A percentile compares a stretch with the other conserved stretches of the same genome.
These are phyloP conservation scores for Chimonanthus praecox DNA, from an alignment of 164 flowering plant species.

Conservation along the genomic window DNA sequence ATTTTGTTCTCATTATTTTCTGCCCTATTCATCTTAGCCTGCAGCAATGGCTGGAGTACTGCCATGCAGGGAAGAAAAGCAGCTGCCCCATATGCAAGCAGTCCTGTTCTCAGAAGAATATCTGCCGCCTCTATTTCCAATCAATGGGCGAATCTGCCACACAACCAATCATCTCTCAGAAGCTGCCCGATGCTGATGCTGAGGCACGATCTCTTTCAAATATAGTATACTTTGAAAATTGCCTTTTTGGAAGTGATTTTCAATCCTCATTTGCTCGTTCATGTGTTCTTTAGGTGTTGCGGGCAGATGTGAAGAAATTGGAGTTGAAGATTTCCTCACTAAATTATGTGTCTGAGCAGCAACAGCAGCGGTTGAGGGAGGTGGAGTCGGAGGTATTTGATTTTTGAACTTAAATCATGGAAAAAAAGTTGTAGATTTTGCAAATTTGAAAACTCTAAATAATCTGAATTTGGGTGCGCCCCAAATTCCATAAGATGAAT, in stretches of 20 bases:
- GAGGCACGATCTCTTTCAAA: neutral
- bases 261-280: neutral
- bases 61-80: slow-evolving; percentile 50
- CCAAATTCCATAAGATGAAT: no score
- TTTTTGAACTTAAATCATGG: neutral
- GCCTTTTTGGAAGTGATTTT: no score
- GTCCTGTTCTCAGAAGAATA: slow-evolving; percentile 38
- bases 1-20: no score
- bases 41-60: slow-evolving; percentile 97
- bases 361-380: slow-evolving; percentile 38
- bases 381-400: slow-evolving; percentile 47
- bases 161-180: slow-evolving; percentile 23
- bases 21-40: slow-evolving; percentile 30
- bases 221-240: no score
- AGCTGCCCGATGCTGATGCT: slow-evolving; percentile 6
- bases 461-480: no score
- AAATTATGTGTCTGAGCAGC: slow-evolving; percentile 35
- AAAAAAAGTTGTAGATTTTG: no score
- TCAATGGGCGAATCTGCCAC: slow-evolving; percentile 52
- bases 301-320: slow-evolving; percentile 47
- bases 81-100: slow-evolving; percentile 97
- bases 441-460: no score
- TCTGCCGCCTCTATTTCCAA: slow-evolving; percentile 77
- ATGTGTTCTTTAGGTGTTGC: slow-evolving; percentile 21
- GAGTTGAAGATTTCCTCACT: slow-evolving; percentile 51